Evolutionary conservation across 768 basidiomycete species (phyloP).

Genomic region (Leccinum uliginosum): DNA sequence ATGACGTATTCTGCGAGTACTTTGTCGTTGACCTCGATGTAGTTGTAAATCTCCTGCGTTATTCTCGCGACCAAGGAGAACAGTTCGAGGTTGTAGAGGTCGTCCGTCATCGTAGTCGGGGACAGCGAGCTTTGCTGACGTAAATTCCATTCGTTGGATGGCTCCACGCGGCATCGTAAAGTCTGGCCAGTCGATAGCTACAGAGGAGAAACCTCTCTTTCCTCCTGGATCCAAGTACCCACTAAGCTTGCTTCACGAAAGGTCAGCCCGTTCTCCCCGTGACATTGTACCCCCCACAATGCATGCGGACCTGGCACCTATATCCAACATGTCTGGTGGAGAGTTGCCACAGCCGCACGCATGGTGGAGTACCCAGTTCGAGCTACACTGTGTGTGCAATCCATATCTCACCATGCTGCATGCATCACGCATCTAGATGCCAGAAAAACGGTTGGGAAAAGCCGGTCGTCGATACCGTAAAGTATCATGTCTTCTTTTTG

Average conservation of each 20-base stretch:
- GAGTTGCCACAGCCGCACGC: background rate
- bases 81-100: slow-evolving; percentile 90
- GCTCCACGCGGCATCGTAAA: slow-evolving; percentile 75
- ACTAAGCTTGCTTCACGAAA: slow-evolving; percentile 72
- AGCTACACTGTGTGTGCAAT: background rate
- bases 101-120: slow-evolving; percentile 53
- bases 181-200: too few species aligned
- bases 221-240: slow-evolving; percentile 86
- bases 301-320: background rate
- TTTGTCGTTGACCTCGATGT: slow-evolving; percentile 83
- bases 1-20: slow-evolving; percentile 95
- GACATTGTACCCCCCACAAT: slow-evolving; percentile 1
- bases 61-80: slow-evolving; percentile 90
- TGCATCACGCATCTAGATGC: slow-evolving; percentile 45
- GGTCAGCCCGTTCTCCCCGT: slow-evolving; percentile 35
- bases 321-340: background rate
- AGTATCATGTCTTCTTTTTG: background rate
- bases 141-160: slow-evolving; percentile 31
- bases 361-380: background rate
- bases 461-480: slow-evolving; percentile 72
- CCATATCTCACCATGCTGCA: background rate
- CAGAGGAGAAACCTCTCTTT: slow-evolving; percentile 60
- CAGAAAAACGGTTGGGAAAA: slow-evolving; percentile 90
- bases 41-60: slow-evolving; percentile 89
- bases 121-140: slow-evolving; percentile 16